phyloP scores from a whole-genome alignment of 441 rosid genomes.

The Breynia disticha region DNA sequence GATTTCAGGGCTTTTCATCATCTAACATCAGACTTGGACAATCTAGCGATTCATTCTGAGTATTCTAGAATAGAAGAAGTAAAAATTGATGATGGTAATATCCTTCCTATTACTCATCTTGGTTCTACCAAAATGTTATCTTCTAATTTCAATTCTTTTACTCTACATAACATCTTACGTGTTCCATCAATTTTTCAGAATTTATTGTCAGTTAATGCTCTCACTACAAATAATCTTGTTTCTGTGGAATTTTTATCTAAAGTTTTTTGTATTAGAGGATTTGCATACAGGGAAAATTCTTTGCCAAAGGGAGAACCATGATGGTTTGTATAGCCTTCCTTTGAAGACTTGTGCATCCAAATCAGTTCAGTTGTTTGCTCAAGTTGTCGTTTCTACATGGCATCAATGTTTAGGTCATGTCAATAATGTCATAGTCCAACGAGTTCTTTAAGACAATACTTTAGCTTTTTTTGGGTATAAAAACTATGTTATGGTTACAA shows the following conservation, averaged over 20 bases:
- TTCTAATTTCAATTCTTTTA: no score
- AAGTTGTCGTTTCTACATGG: neutral
- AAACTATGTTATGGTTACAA: neutral
- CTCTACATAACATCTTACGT: neutral
- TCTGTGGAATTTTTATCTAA: no score
- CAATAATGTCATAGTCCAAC: neutral
- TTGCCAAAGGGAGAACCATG: neutral
- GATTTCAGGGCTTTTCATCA: no score
- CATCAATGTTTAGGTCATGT: neutral
- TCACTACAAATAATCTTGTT: neutral
- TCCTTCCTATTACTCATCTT: no score
- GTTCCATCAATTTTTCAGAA: neutral
- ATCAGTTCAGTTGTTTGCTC: neutral
- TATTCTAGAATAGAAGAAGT: no score
- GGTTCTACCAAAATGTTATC: no score
- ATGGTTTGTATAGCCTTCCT: no score
- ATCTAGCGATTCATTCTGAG: no score
- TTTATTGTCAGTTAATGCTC: neutral
- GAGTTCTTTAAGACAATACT: neutral
- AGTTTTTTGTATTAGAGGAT: no score
- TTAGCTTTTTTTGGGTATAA: no score
- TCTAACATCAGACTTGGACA: no score
- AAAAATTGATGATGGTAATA: no score
- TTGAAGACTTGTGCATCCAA: conserved; percentile 2
- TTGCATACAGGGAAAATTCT: neutral